Conservation (phyloP, 768 basidiomycete species). For the Cubamyces sp. region DNA sequence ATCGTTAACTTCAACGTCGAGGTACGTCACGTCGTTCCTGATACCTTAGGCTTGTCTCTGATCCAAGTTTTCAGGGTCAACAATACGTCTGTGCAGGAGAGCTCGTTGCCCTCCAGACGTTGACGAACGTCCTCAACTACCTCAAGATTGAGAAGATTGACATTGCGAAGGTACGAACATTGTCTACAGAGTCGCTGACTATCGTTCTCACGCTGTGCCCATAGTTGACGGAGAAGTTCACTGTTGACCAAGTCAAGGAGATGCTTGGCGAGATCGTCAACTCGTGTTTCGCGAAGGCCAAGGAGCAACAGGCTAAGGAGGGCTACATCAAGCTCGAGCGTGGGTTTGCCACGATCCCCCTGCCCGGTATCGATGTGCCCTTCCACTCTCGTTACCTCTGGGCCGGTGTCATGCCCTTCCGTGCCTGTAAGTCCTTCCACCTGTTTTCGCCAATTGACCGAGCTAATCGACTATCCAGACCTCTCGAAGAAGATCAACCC, state of each 20-base stretch:
- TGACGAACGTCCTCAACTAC: conserved; percentile 97
- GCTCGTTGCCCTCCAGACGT: conserved; percentile 86
- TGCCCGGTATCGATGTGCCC: conserved; percentile 97
- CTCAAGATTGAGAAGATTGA: conserved; percentile 97
- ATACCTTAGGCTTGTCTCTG: background rate
- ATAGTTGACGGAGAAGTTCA: conserved; percentile 85
- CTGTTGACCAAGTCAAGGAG: conserved; percentile 92
- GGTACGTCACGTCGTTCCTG: conserved; percentile 45
- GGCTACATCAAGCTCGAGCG: conserved; percentile 95
- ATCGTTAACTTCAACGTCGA: conserved; percentile 98
- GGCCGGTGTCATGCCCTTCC: conserved; percentile 98
- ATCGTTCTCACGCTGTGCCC: background rate
- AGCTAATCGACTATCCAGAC: conserved; percentile 49
- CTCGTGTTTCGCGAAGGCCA: conserved; percentile 74
- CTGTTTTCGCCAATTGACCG: conserved; percentile 1
- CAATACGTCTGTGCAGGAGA: conserved; percentile 99
- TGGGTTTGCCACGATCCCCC: conserved; percentile 93
- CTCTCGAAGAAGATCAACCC: conserved; percentile 98
- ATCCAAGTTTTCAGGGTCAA: conserved; percentile 68
- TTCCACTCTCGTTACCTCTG: conserved; percentile 99
- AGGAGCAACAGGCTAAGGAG: conserved; percentile 77
- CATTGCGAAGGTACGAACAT: conserved; percentile 70
- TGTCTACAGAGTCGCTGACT: conserved; percentile 2
- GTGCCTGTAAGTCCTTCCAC: conserved; percentile 72
- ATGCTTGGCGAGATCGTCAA: conserved; percentile 93